Percentiles rank a stretch among this genome's conserved stretches.
These are phyloP conservation scores for Lepraria neglecta DNA, from an alignment of 495 filamentous ascomycete genomes.

Conservation along the genomic window DNA sequence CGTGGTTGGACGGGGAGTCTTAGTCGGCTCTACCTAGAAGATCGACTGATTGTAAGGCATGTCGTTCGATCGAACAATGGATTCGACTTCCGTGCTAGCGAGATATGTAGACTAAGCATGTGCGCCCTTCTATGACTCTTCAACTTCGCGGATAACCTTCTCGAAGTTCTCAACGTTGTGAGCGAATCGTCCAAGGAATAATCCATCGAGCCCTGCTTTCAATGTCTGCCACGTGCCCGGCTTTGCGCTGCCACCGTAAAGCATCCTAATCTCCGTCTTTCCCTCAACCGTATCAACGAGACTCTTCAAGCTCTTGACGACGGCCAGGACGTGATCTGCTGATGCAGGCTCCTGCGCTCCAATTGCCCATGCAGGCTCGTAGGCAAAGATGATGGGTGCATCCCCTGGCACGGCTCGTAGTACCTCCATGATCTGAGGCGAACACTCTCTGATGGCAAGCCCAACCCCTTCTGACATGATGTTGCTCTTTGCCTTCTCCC, in stretches of 20 bases:
- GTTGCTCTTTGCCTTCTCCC: constrained; percentile 50
- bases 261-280: constrained; percentile 51
- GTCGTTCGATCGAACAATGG: background rate
- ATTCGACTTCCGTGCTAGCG: background rate
- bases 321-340: constrained; percentile 62
- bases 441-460: constrained; percentile 58
- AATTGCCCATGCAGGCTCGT: constrained; percentile 89
- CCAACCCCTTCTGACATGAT: constrained; percentile 49
- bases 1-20: no score
- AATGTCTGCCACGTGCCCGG: constrained; percentile 64
- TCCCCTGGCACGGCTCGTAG: constrained; percentile 50
- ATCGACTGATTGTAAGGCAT: no score
- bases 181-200: constrained; percentile 77
- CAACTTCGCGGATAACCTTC: constrained; percentile 64
- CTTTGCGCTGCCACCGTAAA: constrained; percentile 78
- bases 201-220: constrained; percentile 64
- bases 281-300: constrained; percentile 36
- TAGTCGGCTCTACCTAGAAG: no score
- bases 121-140: constrained; percentile 24
- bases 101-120: background rate
- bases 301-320: constrained; percentile 55
- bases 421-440: constrained; percentile 55
- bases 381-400: constrained; percentile 70
- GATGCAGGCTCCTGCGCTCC: constrained; percentile 65
- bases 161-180: constrained; percentile 64